phyloP scores from a whole-genome alignment of 768 basidiomycete genomes.

The Russula sp. region DNA sequence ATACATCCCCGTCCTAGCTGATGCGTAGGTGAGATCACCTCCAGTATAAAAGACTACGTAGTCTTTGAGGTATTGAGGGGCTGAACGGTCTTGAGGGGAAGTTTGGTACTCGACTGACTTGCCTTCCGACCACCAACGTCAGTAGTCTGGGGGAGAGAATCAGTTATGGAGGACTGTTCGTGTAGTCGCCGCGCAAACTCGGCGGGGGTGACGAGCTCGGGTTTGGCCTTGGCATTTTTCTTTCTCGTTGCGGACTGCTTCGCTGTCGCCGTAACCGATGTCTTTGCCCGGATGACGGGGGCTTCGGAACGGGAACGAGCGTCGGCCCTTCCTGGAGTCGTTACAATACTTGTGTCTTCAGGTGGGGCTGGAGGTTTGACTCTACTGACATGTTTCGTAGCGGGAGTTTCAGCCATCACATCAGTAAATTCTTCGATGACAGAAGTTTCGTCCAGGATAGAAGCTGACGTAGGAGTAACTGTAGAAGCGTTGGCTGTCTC shows the following conservation, averaged over 20 bases:
- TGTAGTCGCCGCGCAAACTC: constrained; percentile 10
- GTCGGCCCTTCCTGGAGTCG: constrained; percentile 5
- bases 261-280: not conserved
- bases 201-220: constrained; percentile 22
- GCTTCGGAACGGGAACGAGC: not conserved
- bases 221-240: constrained; percentile 17
- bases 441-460: constrained; percentile 15
- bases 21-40: constrained; percentile 28
- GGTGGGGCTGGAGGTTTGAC: not conserved
- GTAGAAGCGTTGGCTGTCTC: not conserved
- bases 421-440: constrained; percentile 22
- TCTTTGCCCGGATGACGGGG: constrained; percentile 2
- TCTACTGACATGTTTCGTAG: not conserved
- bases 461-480: not conserved
- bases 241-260: constrained; percentile 10
- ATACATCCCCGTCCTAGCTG: constrained; percentile 28
- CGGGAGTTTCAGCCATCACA: not conserved
- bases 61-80: constrained; percentile 16
- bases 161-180: not conserved
- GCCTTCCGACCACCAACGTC: constrained; percentile 1
- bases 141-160: not conserved
- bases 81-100: constrained; percentile 7
- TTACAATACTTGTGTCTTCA: constrained; percentile 23
- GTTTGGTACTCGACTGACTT: not conserved
- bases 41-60: constrained; percentile 27